Evolutionary conservation across 352 stramenopile species (phyloP).

Genomic region (Phytophthora megakarya): DNA sequence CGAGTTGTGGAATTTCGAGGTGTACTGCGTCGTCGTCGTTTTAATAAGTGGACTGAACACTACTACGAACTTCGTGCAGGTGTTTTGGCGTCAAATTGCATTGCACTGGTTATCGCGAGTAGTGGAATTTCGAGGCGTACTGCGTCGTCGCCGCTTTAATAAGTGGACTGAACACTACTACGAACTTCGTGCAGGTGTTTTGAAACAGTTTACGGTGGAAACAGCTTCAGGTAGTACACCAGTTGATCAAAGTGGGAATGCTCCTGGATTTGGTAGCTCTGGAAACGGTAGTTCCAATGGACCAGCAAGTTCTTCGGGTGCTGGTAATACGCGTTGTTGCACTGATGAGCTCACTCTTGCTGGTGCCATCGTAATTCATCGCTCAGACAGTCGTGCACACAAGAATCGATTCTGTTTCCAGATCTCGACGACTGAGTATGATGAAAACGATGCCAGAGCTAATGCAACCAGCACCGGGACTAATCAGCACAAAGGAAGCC

Average conservation of each 20-base stretch:
- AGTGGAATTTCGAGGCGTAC: conserved; percentile 70
- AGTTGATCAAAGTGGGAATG: conserved; percentile 23
- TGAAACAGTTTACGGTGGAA: conserved; percentile 80
- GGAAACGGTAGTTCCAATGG: conserved; percentile 14
- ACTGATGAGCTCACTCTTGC: conserved; percentile 72
- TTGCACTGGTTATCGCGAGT: conserved; percentile 72
- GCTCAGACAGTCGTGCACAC: conserved; percentile 63
- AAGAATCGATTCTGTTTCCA: conserved; percentile 86
- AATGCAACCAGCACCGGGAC: conserved; percentile 6
- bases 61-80: conserved; percentile 83
- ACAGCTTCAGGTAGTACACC: conserved; percentile 31
- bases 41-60: conserved; percentile 83
- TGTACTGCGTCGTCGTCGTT: conserved; percentile 68
- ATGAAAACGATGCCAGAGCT: conserved; percentile 28
- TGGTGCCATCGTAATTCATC: conserved; percentile 83
- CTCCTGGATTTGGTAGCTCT: conserved; percentile 19
- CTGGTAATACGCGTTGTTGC: conserved; percentile 35
- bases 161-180: conserved; percentile 88
- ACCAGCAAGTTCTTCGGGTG: neutral
- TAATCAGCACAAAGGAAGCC: conserved; percentile 30
- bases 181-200: conserved; percentile 70
- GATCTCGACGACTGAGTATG: conserved; percentile 66
- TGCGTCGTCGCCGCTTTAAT: conserved; percentile 72
- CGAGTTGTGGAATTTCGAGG: conserved; percentile 72
- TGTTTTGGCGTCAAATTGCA: conserved; percentile 60